These are phyloP conservation scores for Torulaspora globosa DNA, from an alignment of 1,139 yeast species.

Conservation along the genomic window DNA sequence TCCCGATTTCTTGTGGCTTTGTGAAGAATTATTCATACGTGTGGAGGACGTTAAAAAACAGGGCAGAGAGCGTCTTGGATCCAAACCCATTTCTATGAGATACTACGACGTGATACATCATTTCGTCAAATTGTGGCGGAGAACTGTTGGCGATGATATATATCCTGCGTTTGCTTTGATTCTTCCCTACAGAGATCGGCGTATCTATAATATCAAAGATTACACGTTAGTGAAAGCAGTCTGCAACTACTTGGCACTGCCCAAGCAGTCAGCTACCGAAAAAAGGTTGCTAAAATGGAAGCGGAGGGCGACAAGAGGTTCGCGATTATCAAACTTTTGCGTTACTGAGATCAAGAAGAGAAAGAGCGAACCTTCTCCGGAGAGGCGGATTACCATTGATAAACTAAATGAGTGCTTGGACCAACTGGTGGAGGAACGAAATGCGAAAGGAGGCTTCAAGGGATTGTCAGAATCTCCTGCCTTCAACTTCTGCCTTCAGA, in stretches of 20 bases:
- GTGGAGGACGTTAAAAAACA: conserved; percentile 24
- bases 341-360: conserved; percentile 41
- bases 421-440: conserved; percentile 40
- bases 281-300: conserved; percentile 47
- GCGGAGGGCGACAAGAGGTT: conserved; percentile 36
- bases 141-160: conserved; percentile 64
- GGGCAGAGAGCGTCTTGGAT: conserved; percentile 13
- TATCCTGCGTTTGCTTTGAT: conserved; percentile 63
- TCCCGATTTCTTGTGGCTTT: conserved; percentile 39
- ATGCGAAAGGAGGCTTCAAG: conserved; percentile 33
- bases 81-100: conserved; percentile 22
- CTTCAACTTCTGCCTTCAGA: conserved; percentile 49
- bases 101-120: conserved; percentile 25
- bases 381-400: conserved; percentile 46
- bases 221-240: conserved; percentile 46
- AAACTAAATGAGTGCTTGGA: conserved; percentile 59
- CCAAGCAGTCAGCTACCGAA: conserved; percentile 50
- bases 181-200: conserved; percentile 56
- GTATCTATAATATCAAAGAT: conserved; percentile 55
- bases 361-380: conserved; percentile 38
- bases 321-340: conserved; percentile 40
- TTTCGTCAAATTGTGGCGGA: conserved; percentile 60
- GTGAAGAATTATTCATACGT: conserved; percentile 35
- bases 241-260: conserved; percentile 45
- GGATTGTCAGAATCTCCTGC: conserved; percentile 37